Base-by-base conservation (phyloP, 768 basidiomycete genomes). In the Roridomyces roridus region DNA sequence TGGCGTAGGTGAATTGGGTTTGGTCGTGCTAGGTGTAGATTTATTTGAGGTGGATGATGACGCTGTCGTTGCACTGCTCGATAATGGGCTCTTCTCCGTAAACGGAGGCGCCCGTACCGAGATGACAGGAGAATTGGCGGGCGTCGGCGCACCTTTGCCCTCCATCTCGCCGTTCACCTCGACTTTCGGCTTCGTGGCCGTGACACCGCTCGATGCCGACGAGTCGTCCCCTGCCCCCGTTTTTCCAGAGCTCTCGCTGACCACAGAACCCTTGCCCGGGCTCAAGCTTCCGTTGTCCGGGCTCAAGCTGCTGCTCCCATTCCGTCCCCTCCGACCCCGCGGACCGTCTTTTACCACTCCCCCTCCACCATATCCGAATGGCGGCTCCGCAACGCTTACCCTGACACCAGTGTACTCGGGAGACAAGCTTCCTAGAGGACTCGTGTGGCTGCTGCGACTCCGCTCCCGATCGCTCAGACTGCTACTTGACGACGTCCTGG, bases 91-190 rank as follows among this genome's bases (percentile, higher is more conserved):
- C 3, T 34, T 10, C 31, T 8, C 31, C 7, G 10, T 34, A 10
- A 8, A 34, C 15, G 15, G 3, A 15, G 72, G 69, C 37, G 59
- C 67, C 51, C 72, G 63, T 43, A 71, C 67, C 9, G 59, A 47
- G 20, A 77, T 68, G 7, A 81, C 68, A 18, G 87, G 87, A 25
- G 87, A 87, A 63, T 85, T 88, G 17, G 85, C 79, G 8, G 87
- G 87, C 1, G 87, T 88, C 17, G 84, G 84, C 46, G 81, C 74
- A 68, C 46, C 61, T 64, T 28, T 68, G 57, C 57, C 59, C 42
- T n/a, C 21, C 40, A 20, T 64, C 67, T 35, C 70, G 57, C 68
- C 56, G 20, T 50, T 50, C 9, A 55, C 43, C 47, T 57, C 54
- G 53, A 48, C 48, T 11, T 44, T 12, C 44, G 57, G 61, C 20